phyloP scores from a whole-genome alignment of 768 basidiomycete species.

The Tricholoma terreum region DNA sequence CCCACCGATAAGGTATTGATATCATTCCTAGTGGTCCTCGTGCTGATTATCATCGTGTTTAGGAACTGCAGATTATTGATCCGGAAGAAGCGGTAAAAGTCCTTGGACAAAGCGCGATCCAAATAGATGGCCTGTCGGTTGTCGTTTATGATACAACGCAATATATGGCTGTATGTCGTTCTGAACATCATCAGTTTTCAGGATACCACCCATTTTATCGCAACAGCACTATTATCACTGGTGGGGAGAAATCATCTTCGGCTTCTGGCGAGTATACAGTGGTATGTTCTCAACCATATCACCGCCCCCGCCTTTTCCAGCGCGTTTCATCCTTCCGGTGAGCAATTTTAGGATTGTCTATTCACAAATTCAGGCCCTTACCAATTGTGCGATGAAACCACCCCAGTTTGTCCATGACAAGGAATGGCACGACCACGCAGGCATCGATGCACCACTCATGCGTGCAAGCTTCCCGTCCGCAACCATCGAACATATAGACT shows the following conservation, averaged over 20 bases:
- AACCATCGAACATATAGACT: slow-evolving; percentile 52
- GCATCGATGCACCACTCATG: no score
- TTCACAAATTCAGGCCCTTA: not conserved
- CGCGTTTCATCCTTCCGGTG: slow-evolving; percentile 22
- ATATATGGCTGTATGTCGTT: slow-evolving; percentile 18
- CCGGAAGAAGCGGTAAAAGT: slow-evolving; percentile 12
- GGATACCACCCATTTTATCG: no score
- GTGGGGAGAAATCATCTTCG: slow-evolving; percentile 28
- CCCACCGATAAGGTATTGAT: slow-evolving; percentile 29
- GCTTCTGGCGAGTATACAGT: slow-evolving; percentile 21
- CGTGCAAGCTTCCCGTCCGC: slow-evolving; percentile 61
- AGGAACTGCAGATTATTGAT: slow-evolving; percentile 21
- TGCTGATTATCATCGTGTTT: not conserved
- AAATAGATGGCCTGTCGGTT: slow-evolving; percentile 15
- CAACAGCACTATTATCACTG: slow-evolving; percentile 24
- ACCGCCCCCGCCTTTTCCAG: slow-evolving; percentile 8
- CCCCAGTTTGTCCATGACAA: slow-evolving; percentile 13
- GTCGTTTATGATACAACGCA: slow-evolving; percentile 21
- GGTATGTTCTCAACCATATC: slow-evolving; percentile 1
- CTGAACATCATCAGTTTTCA: not conserved
- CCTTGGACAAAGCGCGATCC: slow-evolving; percentile 15
- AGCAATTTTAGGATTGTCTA: not conserved
- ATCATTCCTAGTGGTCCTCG: no score
- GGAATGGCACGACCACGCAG: slow-evolving; percentile 20
- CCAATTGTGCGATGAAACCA: slow-evolving; percentile 16